phyloP scores from a whole-genome alignment of 768 basidiomycete species.

The Pleurotus sapidus region DNA sequence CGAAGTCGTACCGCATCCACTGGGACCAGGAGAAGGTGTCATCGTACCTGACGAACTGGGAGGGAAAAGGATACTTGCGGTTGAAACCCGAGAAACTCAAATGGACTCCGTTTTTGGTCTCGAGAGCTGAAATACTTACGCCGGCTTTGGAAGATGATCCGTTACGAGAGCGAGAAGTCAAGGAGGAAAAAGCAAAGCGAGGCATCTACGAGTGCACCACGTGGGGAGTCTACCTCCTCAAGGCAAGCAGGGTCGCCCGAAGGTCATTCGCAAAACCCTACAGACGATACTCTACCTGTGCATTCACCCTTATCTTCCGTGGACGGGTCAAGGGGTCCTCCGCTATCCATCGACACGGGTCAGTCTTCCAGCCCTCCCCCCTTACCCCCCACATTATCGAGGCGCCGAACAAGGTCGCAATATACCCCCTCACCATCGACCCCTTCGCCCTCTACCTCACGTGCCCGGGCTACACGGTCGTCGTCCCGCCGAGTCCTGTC shows the following conservation, averaged over 20 bases:
- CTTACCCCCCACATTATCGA: not conserved
- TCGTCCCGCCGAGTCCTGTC: constrained; percentile 1
- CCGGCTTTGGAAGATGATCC: constrained; percentile 2
- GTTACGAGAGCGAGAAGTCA: constrained; percentile 9
- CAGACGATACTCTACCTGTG: not conserved
- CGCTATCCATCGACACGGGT: not conserved
- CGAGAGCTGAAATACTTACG: constrained; percentile 29
- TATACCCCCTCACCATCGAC: not conserved
- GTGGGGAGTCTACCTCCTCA: constrained; percentile 6
- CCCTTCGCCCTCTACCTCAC: not conserved
- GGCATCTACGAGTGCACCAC: not conserved
- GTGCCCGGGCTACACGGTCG: not conserved
- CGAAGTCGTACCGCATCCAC: constrained; percentile 67
- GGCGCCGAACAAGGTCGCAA: not conserved
- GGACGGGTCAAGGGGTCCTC: not conserved
- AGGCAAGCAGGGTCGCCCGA: not conserved
- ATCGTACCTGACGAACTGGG: constrained; percentile 66
- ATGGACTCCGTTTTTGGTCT: constrained; percentile 90
- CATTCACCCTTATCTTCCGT: not conserved
- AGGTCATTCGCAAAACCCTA: not conserved
- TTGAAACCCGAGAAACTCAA: constrained; percentile 83
- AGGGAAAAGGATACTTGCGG: constrained; percentile 72
- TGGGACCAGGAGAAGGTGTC: constrained; percentile 71
- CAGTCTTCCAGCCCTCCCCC: not conserved
- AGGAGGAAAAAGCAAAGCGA: not conserved